phyloP scores from a whole-genome alignment of 495 filamentous ascomycete genomes.

The Lophium mytilinum region DNA sequence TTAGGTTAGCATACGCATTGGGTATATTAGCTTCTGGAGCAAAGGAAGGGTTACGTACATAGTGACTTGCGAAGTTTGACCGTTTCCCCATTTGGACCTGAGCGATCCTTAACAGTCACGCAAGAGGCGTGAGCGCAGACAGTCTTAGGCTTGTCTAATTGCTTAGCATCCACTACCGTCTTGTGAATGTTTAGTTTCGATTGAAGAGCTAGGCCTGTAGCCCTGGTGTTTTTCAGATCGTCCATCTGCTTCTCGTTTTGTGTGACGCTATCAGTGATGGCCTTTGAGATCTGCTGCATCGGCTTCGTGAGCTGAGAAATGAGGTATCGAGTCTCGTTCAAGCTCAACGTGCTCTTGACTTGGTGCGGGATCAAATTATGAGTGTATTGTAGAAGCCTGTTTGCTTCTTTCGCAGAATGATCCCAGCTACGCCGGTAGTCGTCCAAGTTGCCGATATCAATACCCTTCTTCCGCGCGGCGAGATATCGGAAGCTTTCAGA shows the following conservation, averaged over 20 bases:
- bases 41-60: neutral
- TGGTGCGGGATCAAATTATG: conserved; percentile 24
- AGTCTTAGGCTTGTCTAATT: neutral
- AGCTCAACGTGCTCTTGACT: conserved; percentile 34
- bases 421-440: conserved; percentile 36
- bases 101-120: neutral
- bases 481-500: conserved; percentile 42
- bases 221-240: neutral
- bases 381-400: conserved; percentile 18
- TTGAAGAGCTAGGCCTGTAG: neutral
- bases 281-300: conserved; percentile 33
- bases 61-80: neutral
- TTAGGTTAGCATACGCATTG: neutral
- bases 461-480: conserved; percentile 33
- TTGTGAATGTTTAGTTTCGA: neutral
- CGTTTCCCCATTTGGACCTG: neutral
- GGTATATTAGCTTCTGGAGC: no score
- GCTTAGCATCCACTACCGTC: neutral
- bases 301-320: conserved; percentile 34
- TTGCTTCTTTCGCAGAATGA: neutral
- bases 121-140: conserved; percentile 1
- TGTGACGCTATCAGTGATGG: conserved; percentile 20
- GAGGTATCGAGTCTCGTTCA: conserved; percentile 35
- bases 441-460: conserved; percentile 27
- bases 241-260: neutral